Percentiles rank a stretch among this genome's conserved stretches.
phyloP scores from a whole-genome alignment of 2,329 filamentous ascomycete species.

The Diaporthe sp. region DNA sequence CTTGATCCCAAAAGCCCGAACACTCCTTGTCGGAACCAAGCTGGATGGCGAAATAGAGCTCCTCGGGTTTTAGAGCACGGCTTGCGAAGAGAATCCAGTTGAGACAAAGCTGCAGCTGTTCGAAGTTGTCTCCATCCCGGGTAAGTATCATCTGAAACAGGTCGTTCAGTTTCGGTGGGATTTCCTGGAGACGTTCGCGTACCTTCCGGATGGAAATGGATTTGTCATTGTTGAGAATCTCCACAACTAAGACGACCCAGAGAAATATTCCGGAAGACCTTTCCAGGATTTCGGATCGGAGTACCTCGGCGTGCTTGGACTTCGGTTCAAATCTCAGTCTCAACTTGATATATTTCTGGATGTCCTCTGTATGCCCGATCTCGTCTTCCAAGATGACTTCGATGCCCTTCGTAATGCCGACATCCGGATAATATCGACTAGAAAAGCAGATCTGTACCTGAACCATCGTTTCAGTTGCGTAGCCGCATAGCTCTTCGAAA shows the following conservation, averaged over 20 bases:
- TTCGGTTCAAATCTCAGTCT: neutral
- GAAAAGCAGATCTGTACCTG: conserved; percentile 55
- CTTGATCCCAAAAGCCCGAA: neutral
- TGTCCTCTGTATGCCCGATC: neutral
- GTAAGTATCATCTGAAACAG: conserved; percentile 67
- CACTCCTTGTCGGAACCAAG: neutral
- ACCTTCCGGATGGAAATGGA: neutral
- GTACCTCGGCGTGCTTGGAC: neutral
- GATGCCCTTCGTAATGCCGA: conserved; percentile 51
- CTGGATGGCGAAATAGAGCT: conserved; percentile 58
- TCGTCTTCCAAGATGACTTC: conserved; percentile 16
- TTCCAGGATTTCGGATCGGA: neutral
- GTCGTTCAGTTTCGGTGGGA: conserved; percentile 53
- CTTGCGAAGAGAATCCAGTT: conserved; percentile 68
- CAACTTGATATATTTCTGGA: neutral
- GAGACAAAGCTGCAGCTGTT: conserved; percentile 61
- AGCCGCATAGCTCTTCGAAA: conserved; percentile 55
- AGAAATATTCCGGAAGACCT: conserved; percentile 30
- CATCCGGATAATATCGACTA: conserved; percentile 61
- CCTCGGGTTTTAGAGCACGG: conserved; percentile 55
- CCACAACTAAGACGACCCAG: conserved; percentile 57
- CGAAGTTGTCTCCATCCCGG: conserved; percentile 58
- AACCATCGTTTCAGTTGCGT: conserved; percentile 48
- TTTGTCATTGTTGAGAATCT: conserved; percentile 54
- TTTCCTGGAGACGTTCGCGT: conserved; percentile 44